Conservation (phyloP, 2,329 filamentous ascomycete species). For the Mariannaea elegans region DNA sequence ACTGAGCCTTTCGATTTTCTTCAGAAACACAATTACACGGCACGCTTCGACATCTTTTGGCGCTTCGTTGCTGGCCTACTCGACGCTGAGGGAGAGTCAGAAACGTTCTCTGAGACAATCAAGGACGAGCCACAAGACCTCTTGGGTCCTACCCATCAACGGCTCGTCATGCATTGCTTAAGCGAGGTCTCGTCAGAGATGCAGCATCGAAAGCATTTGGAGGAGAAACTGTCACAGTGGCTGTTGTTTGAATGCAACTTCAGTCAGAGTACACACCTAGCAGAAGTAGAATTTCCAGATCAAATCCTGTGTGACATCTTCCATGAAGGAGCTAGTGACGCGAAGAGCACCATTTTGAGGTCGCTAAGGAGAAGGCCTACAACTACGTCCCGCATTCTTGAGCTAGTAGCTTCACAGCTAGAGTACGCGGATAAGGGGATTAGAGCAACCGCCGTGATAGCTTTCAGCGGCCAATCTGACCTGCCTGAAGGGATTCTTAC, state of each 20-base stretch:
- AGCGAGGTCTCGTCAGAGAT: slow-evolving; percentile 35
- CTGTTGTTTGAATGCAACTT: slow-evolving; percentile 1
- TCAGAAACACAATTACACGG: slow-evolving; percentile 47
- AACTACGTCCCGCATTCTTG: no score
- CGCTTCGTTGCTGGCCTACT: slow-evolving; percentile 53
- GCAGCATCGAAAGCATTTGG: background rate
- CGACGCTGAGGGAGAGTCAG: slow-evolving; percentile 12
- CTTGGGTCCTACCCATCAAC: slow-evolving; percentile 48
- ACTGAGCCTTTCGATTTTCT: slow-evolving; percentile 40
- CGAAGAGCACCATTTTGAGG: no score
- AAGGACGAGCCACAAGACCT: slow-evolving; percentile 47
- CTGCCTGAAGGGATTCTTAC: background rate
- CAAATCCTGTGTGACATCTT: no score
- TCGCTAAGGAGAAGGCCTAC: no score
- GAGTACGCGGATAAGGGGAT: no score
- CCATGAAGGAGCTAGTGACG: no score
- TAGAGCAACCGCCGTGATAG: no score
- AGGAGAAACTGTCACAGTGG: background rate
- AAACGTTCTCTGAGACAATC: slow-evolving; percentile 39
- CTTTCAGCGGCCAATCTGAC: no score
- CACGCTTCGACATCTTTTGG: slow-evolving; percentile 52
- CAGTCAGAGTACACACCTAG: no score
- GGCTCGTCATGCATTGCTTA: slow-evolving; percentile 50
- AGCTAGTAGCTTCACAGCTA: background rate
- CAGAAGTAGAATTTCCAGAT: no score